Percentiles rank a stretch among this genome's conserved stretches.
These are phyloP conservation scores for Saccharomyces cerevisiae DNA, from an alignment of 805 yeast species.

Conservation along the genomic window DNA sequence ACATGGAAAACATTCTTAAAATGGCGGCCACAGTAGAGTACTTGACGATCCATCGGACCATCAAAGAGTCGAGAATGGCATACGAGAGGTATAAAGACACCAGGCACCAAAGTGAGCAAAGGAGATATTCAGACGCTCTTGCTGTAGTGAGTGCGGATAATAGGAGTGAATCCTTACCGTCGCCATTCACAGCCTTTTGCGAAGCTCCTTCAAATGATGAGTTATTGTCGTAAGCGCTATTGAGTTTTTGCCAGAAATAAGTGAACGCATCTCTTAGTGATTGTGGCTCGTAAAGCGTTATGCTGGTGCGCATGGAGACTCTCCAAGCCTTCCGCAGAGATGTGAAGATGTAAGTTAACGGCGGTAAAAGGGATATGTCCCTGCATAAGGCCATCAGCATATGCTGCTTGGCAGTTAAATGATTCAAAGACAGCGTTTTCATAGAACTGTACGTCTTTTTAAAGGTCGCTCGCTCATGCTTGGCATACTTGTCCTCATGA, in stretches of 20 bases:
- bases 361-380: slow-evolving; percentile 65
- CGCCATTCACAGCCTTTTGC: neutral
- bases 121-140: slow-evolving; percentile 65
- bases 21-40: slow-evolving; percentile 86
- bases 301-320: slow-evolving; percentile 13
- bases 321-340: slow-evolving; percentile 31
- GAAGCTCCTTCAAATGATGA: slow-evolving; percentile 8
- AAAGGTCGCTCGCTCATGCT: slow-evolving; percentile 10
- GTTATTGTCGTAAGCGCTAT: slow-evolving; percentile 19
- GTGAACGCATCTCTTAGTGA: slow-evolving; percentile 17
- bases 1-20: slow-evolving; percentile 75
- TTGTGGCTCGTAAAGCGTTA: slow-evolving; percentile 20
- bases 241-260: slow-evolving; percentile 15
- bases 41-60: slow-evolving; percentile 89
- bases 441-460: slow-evolving; percentile 26
- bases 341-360: slow-evolving; percentile 45
- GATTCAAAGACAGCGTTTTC: slow-evolving; percentile 59
- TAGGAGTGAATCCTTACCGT: slow-evolving; percentile 9
- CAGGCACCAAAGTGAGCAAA: slow-evolving; percentile 87
- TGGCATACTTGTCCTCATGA: slow-evolving; percentile 19
- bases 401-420: slow-evolving; percentile 69
- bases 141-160: slow-evolving; percentile 42
- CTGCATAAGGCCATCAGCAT: slow-evolving; percentile 68
- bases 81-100: slow-evolving; percentile 81
- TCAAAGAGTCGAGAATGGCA: slow-evolving; percentile 77